A percentile compares a stretch with the other conserved stretches of the same genome.
Evolutionary conservation across 495 filamentous ascomycete species (phyloP).

Genomic region (Hypomontagnella submonticulosa): DNA sequence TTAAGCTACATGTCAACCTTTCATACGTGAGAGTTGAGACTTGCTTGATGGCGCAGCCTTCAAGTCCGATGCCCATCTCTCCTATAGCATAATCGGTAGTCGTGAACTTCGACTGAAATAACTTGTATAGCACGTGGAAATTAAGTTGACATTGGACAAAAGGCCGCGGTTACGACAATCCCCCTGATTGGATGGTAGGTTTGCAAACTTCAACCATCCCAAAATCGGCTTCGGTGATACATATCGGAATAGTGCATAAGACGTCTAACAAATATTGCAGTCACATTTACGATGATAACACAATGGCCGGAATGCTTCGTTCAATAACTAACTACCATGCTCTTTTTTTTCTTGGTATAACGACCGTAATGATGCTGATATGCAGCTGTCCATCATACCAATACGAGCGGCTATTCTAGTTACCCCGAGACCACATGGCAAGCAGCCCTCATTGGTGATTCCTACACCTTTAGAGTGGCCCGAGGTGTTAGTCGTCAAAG

Average conservation of each 20-base stretch:
- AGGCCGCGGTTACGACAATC: slow-evolving; percentile 2
- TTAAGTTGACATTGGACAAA: slow-evolving; percentile 2
- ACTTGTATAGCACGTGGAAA: slow-evolving; percentile 9
- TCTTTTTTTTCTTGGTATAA: slow-evolving; percentile 17
- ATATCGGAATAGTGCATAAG: no score
- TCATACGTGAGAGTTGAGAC: background rate
- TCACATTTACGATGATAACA: no score
- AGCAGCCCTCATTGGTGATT: slow-evolving; percentile 1
- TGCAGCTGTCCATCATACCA: slow-evolving; percentile 35
- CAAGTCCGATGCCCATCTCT: no score
- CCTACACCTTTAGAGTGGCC: slow-evolving; percentile 1
- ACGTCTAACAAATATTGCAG: no score
- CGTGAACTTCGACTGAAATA: slow-evolving; percentile 1
- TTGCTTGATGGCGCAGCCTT: no score
- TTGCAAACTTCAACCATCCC: background rate
- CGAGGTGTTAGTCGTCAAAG: slow-evolving; percentile 5
- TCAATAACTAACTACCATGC: slow-evolving; percentile 32
- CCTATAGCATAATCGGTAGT: no score
- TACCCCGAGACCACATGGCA: slow-evolving; percentile 10
- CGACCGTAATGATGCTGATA: slow-evolving; percentile 16
- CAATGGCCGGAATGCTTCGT: slow-evolving; percentile 30
- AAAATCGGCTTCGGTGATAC: slow-evolving; percentile 2
- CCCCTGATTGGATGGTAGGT: slow-evolving; percentile 4
- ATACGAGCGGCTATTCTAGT: slow-evolving; percentile 11
- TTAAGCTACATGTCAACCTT: background rate